Evolutionary conservation across 2,329 filamentous ascomycete species (phyloP).

Genomic region (Aspergillus piperis): DNA sequence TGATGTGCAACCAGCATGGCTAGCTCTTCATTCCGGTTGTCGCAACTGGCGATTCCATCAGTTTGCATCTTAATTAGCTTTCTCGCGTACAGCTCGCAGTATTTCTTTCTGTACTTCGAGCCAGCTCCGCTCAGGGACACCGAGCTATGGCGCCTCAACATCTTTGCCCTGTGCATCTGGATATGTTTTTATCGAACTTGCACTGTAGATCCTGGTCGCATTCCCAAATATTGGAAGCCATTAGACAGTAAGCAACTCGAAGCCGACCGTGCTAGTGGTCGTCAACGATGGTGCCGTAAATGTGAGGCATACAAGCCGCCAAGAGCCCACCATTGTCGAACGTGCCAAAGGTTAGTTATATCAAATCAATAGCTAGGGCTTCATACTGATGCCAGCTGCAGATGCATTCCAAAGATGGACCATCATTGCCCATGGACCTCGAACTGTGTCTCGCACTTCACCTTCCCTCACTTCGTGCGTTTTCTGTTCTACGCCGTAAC

Average conservation of each 20-base stretch:
- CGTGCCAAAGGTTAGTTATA: slow-evolving; percentile 56
- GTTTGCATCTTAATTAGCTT: slow-evolving; percentile 59
- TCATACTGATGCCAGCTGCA: slow-evolving; percentile 28
- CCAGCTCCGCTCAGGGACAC: slow-evolving; percentile 52
- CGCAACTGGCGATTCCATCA: slow-evolving; percentile 54
- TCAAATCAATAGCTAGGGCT: neutral
- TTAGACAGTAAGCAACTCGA: slow-evolving; percentile 21
- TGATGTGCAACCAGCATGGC: slow-evolving; percentile 13
- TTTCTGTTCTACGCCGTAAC: slow-evolving; percentile 62
- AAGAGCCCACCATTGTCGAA: slow-evolving; percentile 65
- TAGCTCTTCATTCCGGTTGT: slow-evolving; percentile 33
- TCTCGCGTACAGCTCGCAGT: slow-evolving; percentile 62
- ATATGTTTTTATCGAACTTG: slow-evolving; percentile 63
- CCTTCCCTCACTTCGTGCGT: slow-evolving; percentile 65
- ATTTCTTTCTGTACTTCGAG: slow-evolving; percentile 57
- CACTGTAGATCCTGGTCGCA: slow-evolving; percentile 58
- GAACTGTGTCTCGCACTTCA: slow-evolving; percentile 67
- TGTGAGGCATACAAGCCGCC: slow-evolving; percentile 64
- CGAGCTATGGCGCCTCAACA: slow-evolving; percentile 58
- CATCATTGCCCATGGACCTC: slow-evolving; percentile 68
- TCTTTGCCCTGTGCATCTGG: slow-evolving; percentile 56
- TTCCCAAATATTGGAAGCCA: slow-evolving; percentile 49
- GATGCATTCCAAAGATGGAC: slow-evolving; percentile 66
- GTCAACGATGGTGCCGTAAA: slow-evolving; percentile 61
- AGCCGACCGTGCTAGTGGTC: slow-evolving; percentile 24